Conservation (phyloP, 345 rosid species). For the Laguncularia racemosa region DNA sequence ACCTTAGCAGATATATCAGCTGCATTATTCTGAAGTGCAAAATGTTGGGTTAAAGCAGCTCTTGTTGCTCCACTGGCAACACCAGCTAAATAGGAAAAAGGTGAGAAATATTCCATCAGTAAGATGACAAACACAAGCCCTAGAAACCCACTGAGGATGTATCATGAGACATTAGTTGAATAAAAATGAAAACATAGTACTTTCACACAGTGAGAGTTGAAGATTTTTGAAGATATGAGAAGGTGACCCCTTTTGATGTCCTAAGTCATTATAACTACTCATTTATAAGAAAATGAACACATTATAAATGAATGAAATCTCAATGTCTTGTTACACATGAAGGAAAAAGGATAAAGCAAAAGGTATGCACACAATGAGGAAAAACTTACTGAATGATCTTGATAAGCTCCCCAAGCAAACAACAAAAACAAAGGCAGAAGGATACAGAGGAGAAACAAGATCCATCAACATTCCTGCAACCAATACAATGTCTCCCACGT, state of each 20-base stretch:
- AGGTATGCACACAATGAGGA: background rate
- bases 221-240: too few relatives aligned
- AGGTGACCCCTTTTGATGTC: too few relatives aligned
- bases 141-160: too few relatives aligned
- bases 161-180: too few relatives aligned
- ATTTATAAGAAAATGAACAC: background rate
- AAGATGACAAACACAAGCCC: background rate
- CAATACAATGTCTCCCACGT: slow-evolving; percentile 11
- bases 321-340: too few relatives aligned
- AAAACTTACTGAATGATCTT: slow-evolving; percentile 81
- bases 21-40: slow-evolving; percentile 91
- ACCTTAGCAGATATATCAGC: slow-evolving; percentile 97
- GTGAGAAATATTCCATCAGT: background rate
- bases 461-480: slow-evolving; percentile 96
- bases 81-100: slow-evolving; percentile 47
- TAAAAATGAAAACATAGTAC: too few relatives aligned
- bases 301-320: background rate
- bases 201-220: too few relatives aligned
- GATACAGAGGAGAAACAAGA: slow-evolving; percentile 83
- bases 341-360: too few relatives aligned
- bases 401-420: slow-evolving; percentile 96
- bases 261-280: too few relatives aligned
- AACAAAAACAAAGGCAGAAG: slow-evolving; percentile 79
- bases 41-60: slow-evolving; percentile 97
- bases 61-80: slow-evolving; percentile 99